Conservation (phyloP, 352 stramenopile genomes). For the Phytophthora tubulina region DNA sequence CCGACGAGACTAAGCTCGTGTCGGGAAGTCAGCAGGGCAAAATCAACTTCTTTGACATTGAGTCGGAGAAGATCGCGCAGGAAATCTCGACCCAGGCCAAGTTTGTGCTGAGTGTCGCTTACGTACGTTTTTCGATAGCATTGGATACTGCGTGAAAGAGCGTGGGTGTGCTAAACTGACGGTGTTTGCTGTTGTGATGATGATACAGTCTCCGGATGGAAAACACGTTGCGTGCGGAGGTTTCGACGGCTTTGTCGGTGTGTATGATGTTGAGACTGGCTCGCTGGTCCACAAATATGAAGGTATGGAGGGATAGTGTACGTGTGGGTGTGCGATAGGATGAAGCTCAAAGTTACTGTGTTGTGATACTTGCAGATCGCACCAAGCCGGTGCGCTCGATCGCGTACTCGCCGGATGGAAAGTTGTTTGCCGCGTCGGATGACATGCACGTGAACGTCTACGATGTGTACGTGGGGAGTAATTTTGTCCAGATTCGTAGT, state of each 20-base stretch:
- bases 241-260: conserved; percentile 87
- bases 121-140: conserved; percentile 50
- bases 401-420: conserved; percentile 86
- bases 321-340: background rate
- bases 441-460: conserved; percentile 95
- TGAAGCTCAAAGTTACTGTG: conserved; percentile 12
- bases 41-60: conserved; percentile 89
- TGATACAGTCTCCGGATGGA: conserved; percentile 73
- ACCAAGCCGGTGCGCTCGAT: conserved; percentile 91
- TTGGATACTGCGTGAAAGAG: background rate
- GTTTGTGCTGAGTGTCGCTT: conserved; percentile 82
- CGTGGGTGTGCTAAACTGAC: background rate
- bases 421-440: conserved; percentile 90
- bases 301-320: conserved; percentile 43
- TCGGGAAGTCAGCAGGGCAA: conserved; percentile 88
- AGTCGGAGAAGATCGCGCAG: conserved; percentile 80
- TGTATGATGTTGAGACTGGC: conserved; percentile 86
- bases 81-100: conserved; percentile 80
- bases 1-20: conserved; percentile 82
- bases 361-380: conserved; percentile 55
- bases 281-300: conserved; percentile 88
- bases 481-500: background rate
- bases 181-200: conserved; percentile 1
- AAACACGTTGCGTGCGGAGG: conserved; percentile 86
- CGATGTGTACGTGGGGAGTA: conserved; percentile 80